Evolutionary conservation across 495 filamentous ascomycete species (phyloP).

Genomic region (Hypoxylon fuscum): DNA sequence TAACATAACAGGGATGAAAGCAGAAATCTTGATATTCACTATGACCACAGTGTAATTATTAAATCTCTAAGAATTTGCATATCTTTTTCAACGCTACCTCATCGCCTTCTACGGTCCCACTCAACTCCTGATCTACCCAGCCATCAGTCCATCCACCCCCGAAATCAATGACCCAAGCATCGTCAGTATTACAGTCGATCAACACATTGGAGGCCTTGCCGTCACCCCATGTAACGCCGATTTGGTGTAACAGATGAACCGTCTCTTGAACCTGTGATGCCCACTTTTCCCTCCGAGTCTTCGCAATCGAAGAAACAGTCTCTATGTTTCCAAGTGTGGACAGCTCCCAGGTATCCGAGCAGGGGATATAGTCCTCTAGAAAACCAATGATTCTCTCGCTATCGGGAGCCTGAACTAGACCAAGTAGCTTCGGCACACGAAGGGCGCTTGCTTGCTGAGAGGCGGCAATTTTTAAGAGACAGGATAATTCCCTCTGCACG

Average conservation of each 20-base stretch:
- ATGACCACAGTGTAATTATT: no score
- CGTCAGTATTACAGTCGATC: slow-evolving; percentile 50
- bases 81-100: slow-evolving; percentile 40
- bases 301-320: slow-evolving; percentile 13
- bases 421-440: slow-evolving; percentile 22
- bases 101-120: slow-evolving; percentile 55
- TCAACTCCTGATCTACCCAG: slow-evolving; percentile 52
- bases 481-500: slow-evolving; percentile 17
- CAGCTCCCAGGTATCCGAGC: slow-evolving; percentile 9
- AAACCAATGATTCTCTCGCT: slow-evolving; percentile 10
- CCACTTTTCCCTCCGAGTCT: slow-evolving; percentile 20
- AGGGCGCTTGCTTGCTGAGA: slow-evolving; percentile 1
- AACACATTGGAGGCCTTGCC: slow-evolving; percentile 57
- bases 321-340: slow-evolving; percentile 16
- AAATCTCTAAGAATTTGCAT: slow-evolving; percentile 54
- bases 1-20: no score
- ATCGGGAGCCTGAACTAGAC: slow-evolving; percentile 5
- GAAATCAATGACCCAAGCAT: slow-evolving; percentile 59
- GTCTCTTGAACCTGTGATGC: slow-evolving; percentile 24
- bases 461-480: slow-evolving; percentile 13
- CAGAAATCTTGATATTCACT: no score
- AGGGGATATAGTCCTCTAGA: slow-evolving; percentile 14
- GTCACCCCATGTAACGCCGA: slow-evolving; percentile 57
- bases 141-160: slow-evolving; percentile 56
- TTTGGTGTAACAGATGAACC: slow-evolving; percentile 43